Conservation (phyloP, 2,329 filamentous ascomycete species). For the Pestalotiopsis sp. region DNA sequence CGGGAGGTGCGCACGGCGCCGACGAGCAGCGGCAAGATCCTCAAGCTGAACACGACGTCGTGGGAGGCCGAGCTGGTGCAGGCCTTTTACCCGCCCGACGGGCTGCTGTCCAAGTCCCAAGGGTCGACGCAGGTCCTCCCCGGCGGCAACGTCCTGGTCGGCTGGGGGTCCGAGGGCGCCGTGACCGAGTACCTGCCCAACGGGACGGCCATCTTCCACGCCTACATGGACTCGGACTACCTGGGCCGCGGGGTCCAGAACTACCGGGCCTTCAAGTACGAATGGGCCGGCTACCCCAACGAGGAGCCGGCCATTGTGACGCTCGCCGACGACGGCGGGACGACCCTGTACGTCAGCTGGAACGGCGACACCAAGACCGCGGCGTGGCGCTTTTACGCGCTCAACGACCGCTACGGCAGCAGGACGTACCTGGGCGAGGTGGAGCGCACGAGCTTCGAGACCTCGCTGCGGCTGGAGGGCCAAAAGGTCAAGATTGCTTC, state of each 20-base stretch:
- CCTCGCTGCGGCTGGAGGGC: constrained; percentile 26
- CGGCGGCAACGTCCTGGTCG: constrained; percentile 48
- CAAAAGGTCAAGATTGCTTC: constrained; percentile 20
- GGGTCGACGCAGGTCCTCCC: constrained; percentile 34
- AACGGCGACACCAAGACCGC: constrained; percentile 52
- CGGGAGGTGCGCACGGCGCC: constrained; percentile 25
- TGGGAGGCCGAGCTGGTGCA: constrained; percentile 49
- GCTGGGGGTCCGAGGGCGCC: constrained; percentile 52
- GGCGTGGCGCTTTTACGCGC: constrained; percentile 52
- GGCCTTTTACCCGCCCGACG: constrained; percentile 51
- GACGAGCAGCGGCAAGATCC: constrained; percentile 49
- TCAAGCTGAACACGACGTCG: constrained; percentile 47
- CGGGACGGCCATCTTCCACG: constrained; percentile 38
- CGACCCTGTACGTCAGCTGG: constrained; percentile 52
- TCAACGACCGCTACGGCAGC: constrained; percentile 34
- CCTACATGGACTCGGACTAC: constrained; percentile 36
- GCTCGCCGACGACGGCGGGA: constrained; percentile 22
- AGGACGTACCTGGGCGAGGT: constrained; percentile 40
- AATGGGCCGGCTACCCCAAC: constrained; percentile 47
- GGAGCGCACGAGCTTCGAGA: constrained; percentile 47
- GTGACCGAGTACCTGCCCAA: constrained; percentile 46
- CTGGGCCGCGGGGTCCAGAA: constrained; percentile 25
- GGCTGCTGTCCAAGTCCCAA: constrained; percentile 51
- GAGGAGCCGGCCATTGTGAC: constrained; percentile 36
- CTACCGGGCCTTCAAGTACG: constrained; percentile 27